Percentiles rank a stretch among this genome's conserved stretches.
Conservation (phyloP, 2,329 filamentous ascomycete genomes). For the Dactylonectria estremocensis region DNA sequence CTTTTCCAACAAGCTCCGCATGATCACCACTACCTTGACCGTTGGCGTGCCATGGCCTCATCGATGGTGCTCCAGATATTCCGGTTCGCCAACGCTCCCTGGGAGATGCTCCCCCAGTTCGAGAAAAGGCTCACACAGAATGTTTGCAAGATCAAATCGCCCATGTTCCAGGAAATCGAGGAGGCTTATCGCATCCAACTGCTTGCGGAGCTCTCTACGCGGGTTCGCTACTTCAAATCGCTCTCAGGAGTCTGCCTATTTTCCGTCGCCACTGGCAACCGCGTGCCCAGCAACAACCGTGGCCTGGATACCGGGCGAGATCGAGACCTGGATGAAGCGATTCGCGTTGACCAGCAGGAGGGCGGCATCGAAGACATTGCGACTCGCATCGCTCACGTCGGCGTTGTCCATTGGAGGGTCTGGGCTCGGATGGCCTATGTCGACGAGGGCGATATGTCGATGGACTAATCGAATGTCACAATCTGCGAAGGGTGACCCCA, state of each 20-base stretch:
- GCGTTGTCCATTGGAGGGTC: slow-evolving; percentile 90
- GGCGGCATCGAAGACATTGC: slow-evolving; percentile 77
- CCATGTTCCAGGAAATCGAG: slow-evolving; percentile 66
- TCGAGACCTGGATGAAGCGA: slow-evolving; percentile 53
- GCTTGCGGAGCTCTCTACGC: slow-evolving; percentile 62
- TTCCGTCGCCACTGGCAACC: slow-evolving; percentile 68
- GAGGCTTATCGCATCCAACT: slow-evolving; percentile 65
- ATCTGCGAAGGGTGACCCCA: no score
- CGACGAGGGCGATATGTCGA: slow-evolving; percentile 57
- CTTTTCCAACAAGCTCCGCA: slow-evolving; percentile 67
- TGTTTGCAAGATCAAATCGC: slow-evolving; percentile 60
- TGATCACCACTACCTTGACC: slow-evolving; percentile 58
- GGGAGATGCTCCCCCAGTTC: slow-evolving; percentile 62
- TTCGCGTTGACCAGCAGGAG: slow-evolving; percentile 65
- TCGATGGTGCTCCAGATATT: slow-evolving; percentile 72
- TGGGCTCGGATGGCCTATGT: slow-evolving; percentile 85
- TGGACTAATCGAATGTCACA: slow-evolving; percentile 45
- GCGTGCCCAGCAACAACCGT: slow-evolving; percentile 57
- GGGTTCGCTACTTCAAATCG: slow-evolving; percentile 67
- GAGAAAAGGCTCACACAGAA: slow-evolving; percentile 65
- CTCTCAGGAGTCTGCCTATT: slow-evolving; percentile 69
- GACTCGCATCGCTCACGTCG: slow-evolving; percentile 85
- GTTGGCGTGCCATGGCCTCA: slow-evolving; percentile 68
- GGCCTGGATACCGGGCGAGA: slow-evolving; percentile 51
- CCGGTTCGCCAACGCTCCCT: slow-evolving; percentile 67